A percentile compares a stretch with the other conserved stretches of the same genome.
Conservation (phyloP, 768 basidiomycete genomes). For the Rossbeevera mucosa region DNA sequence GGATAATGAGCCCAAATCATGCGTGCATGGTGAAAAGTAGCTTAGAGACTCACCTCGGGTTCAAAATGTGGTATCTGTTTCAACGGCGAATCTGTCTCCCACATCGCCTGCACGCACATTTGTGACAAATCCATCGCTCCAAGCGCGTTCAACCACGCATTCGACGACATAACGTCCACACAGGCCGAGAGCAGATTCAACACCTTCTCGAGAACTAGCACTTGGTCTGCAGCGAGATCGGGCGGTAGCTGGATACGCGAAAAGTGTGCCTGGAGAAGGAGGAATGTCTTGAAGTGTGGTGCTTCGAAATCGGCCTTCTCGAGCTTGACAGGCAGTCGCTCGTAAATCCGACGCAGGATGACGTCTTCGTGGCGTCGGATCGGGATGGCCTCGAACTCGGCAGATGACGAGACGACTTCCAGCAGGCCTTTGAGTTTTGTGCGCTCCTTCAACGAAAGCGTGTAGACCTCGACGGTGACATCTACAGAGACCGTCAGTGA, state of each 20-base stretch:
- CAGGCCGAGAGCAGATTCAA: slow-evolving; percentile 89
- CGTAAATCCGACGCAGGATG: slow-evolving; percentile 84
- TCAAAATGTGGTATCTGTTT: slow-evolving; percentile 98
- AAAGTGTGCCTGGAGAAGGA: slow-evolving; percentile 95
- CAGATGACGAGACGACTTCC: slow-evolving; percentile 95
- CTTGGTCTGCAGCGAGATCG: slow-evolving; percentile 91
- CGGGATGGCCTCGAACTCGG: slow-evolving; percentile 92
- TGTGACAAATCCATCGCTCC: slow-evolving; percentile 98
- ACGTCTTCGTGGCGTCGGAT: slow-evolving; percentile 91
- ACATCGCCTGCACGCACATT: slow-evolving; percentile 97
- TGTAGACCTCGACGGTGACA: slow-evolving; percentile 96
- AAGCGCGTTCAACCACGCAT: slow-evolving; percentile 43
- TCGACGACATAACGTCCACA: slow-evolving; percentile 94
- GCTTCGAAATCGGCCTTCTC: slow-evolving; percentile 81
- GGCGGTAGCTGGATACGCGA: slow-evolving; percentile 88
- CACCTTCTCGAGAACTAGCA: slow-evolving; percentile 82
- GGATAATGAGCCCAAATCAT: slow-evolving; percentile 1
- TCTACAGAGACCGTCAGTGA: slow-evolving; percentile 41
- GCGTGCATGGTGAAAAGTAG: neutral
- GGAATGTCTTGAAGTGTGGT: slow-evolving; percentile 97
- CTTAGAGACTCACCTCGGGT: slow-evolving; percentile 50
- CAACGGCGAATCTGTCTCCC: slow-evolving; percentile 94
- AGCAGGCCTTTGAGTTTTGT: slow-evolving; percentile 96
- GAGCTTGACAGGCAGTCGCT: slow-evolving; percentile 94
- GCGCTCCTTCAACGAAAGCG: slow-evolving; percentile 88